These are phyloP conservation scores for Macadamia integrifolia DNA, from an alignment of 164 flowering plant genomes.

Conservation along the genomic window DNA sequence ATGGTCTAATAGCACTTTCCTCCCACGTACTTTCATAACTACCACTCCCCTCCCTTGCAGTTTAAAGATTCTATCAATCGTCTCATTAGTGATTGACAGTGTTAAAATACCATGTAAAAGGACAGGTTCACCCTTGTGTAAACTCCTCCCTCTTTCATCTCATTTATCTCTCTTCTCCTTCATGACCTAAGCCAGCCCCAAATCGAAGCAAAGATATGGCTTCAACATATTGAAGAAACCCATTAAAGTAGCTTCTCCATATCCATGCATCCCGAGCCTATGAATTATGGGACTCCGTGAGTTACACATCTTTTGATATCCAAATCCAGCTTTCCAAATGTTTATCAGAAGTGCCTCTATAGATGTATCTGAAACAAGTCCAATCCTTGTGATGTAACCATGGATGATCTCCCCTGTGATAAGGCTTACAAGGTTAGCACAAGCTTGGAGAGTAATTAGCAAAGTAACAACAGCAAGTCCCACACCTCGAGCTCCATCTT, in stretches of 20 bases:
- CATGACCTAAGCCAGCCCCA: no score
- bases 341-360: conserved; percentile 16
- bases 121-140: no score
- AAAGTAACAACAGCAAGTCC: conserved; percentile 7
- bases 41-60: no score
- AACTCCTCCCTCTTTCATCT: no score
- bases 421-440: conserved; percentile 8
- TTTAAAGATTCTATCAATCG: no score
- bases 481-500: conserved; percentile 5
- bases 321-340: conserved; percentile 11
- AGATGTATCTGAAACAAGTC: conserved; percentile 5
- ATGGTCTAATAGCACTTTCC: no score
- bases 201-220: neutral
- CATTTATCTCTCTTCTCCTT: no score
- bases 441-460: conserved; percentile 16
- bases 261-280: conserved; percentile 18
- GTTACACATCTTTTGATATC: conserved; percentile 4
- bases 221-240: conserved; percentile 19
- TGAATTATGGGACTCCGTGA: conserved; percentile 17
- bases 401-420: no score
- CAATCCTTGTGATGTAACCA: neutral
- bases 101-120: no score
- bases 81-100: no score
- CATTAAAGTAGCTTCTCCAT: neutral
- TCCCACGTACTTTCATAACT: no score